Base-by-base conservation (phyloP, 805 yeast genomes). In the Candida boidinii region DNA sequence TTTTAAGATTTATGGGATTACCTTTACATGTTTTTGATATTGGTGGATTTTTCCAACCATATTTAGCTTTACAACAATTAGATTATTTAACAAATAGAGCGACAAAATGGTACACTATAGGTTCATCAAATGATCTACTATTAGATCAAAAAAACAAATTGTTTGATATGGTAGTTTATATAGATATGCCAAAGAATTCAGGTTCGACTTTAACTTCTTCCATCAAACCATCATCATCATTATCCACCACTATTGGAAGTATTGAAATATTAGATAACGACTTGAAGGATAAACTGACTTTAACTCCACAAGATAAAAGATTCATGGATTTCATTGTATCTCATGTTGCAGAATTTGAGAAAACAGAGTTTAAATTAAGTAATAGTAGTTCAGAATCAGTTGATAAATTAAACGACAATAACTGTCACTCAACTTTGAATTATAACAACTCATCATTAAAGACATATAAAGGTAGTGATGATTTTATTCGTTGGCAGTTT, bases 31-130 rank as follows among this genome's bases (percentile, higher is more conserved):
- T 87, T 1, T 92, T 92, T 56, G 86, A 86, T 31, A 72, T 74
- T 43, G 94, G 94, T 28, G 87, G 94, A 2, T 68, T 90, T 38
- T 88, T 94, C 66, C 79, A 81, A 44, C 97, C 98, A 2, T 92
- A 90, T 57, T 68, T 88, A n/a, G 94, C 97, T 0, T 61, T 92
- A 35, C 98, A 90, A 54, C 97, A 90, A 50, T 61, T 90, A 35
- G 82, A 81, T 33, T 87, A 82, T 44, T 62, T 92, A 33, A 64
- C 62, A 21, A 66, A 70, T 15, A 60, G 63, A 1, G 70, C 67
- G 31, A 70, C 88, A 0, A 60, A 68, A 23, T 76, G 76, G 50
- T 92, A 75, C 43, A 60, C 84, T 49, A 70, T 85, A 30, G 98
- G 98, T 1, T 79, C 94, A 26, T 87, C 96, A 4, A 92, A 92